Evolutionary conservation across 768 basidiomycete species (phyloP).

Genomic region (Exsudoporus frostii): DNA sequence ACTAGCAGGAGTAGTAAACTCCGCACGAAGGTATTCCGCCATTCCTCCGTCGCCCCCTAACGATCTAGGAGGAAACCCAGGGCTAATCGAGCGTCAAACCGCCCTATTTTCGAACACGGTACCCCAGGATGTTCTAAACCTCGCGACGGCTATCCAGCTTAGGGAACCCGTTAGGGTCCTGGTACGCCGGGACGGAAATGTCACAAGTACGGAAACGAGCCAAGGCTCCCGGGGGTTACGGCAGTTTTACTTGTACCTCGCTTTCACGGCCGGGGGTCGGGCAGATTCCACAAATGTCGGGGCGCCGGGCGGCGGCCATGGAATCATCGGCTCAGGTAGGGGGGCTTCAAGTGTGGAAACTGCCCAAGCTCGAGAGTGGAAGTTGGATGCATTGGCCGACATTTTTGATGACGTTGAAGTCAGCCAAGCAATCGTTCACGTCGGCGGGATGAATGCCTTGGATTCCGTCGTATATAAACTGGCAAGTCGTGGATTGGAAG

Average conservation of each 20-base stretch:
- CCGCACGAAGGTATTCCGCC: conserved; percentile 58
- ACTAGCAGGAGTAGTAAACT: conserved; percentile 33
- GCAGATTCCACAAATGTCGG: conserved; percentile 46
- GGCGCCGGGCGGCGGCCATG: conserved; percentile 57
- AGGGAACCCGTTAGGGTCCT: conserved; percentile 97
- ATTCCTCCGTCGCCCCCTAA: conserved; percentile 47
- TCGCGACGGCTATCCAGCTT: conserved; percentile 89
- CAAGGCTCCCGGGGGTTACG: conserved; percentile 82
- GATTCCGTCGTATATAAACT: conserved; percentile 91
- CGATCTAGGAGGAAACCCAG: conserved; percentile 32
- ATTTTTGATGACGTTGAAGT: conserved; percentile 86
- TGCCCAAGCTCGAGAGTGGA: conserved; percentile 88
- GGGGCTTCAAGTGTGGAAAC: conserved; percentile 78
- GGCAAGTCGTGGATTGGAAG: conserved; percentile 79
- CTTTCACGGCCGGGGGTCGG: conserved; percentile 85
- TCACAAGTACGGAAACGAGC: conserved; percentile 61
- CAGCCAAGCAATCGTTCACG: conserved; percentile 78
- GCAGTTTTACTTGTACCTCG: conserved; percentile 95
- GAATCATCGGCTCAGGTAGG: conserved; percentile 93
- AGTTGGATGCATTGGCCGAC: conserved; percentile 87
- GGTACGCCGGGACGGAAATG: conserved; percentile 87
- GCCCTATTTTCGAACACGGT: conserved; percentile 98
- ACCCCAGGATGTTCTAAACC: conserved; percentile 94
- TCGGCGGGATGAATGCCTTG: conserved; percentile 82
- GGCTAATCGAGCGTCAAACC: conserved; percentile 75